phyloP scores from a whole-genome alignment of 352 stramenopile species.

The Blastocystis sp. region DNA sequence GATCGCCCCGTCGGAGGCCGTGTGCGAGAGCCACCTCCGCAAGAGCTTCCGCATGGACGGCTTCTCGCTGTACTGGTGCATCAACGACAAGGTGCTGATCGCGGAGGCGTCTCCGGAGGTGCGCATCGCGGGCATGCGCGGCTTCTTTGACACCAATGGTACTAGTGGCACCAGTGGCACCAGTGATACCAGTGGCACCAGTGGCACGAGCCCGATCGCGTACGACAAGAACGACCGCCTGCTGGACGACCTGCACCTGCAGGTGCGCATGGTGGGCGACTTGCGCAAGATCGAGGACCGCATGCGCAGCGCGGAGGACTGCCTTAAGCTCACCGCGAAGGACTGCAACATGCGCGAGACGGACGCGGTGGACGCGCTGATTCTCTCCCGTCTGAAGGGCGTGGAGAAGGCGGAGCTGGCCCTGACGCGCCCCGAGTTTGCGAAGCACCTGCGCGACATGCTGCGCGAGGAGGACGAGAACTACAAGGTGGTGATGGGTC shows the following conservation, averaged over 20 bases:
- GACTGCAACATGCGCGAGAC: neutral
- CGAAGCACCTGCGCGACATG: neutral
- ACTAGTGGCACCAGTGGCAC: neutral
- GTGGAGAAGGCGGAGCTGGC: neutral
- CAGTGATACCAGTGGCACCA: neutral
- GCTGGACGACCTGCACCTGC: conserved; percentile 44
- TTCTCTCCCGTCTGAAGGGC: neutral
- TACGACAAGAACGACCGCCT: conserved; percentile 51
- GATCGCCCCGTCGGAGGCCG: neutral
- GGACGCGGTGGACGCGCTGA: neutral
- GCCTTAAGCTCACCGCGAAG: neutral
- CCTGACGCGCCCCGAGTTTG: neutral
- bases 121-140: neutral
- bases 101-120: conserved; percentile 6
- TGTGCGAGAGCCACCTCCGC: neutral
- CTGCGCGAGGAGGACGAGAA: conserved; percentile 21
- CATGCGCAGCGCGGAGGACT: conserved; percentile 1
- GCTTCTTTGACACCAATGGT: conserved; percentile 19
- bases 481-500: conserved; percentile 28
- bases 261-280: conserved; percentile 48
- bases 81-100: conserved; percentile 24
- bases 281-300: conserved; percentile 42
- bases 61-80: conserved; percentile 47
- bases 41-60: conserved; percentile 62
- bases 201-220: conserved; percentile 6